A percentile compares a stretch with the other conserved stretches of the same genome.
phyloP scores from a whole-genome alignment of 2,329 filamentous ascomycete genomes.

The Claviceps sp. region DNA sequence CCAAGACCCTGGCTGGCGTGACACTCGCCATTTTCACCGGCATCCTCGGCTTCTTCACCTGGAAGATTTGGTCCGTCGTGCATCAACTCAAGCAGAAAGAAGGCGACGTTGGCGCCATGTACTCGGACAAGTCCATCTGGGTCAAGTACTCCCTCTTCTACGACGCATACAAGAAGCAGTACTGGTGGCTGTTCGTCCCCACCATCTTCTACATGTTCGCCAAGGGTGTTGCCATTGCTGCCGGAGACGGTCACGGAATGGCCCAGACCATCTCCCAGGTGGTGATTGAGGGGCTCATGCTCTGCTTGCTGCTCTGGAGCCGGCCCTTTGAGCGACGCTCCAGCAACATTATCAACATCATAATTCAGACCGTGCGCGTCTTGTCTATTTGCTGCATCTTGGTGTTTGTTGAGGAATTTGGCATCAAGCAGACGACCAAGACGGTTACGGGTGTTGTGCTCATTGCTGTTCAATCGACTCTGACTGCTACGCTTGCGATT shows the following conservation, averaged over 20 bases:
- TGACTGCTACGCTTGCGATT: constrained; percentile 74
- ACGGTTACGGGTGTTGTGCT: constrained; percentile 88
- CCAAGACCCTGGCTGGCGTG: constrained; percentile 68
- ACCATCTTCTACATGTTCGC: constrained; percentile 80
- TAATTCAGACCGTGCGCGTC: constrained; percentile 79
- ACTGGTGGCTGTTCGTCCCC: constrained; percentile 96
- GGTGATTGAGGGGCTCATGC: constrained; percentile 66
- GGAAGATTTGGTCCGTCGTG: constrained; percentile 68
- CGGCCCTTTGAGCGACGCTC: constrained; percentile 79
- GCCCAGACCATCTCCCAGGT: constrained; percentile 69
- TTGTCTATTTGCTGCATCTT: constrained; percentile 81
- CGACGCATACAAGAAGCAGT: constrained; percentile 83
- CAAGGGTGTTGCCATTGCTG: constrained; percentile 77
- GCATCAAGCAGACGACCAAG: constrained; percentile 80
- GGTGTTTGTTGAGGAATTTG: constrained; percentile 86
- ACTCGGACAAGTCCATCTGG: constrained; percentile 83
- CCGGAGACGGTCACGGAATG: constrained; percentile 73
- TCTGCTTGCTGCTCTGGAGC: constrained; percentile 68
- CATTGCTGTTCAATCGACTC: constrained; percentile 75
- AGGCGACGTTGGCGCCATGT: constrained; percentile 61
- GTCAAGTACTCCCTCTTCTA: constrained; percentile 96
- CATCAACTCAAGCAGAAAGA: constrained; percentile 59
- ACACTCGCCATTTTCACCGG: constrained; percentile 71
- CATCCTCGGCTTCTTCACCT: constrained; percentile 70
- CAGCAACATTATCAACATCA: constrained; percentile 84